These are phyloP conservation scores for Paramecium octaurelia DNA, from an alignment of 73 alveolate species.

Conservation along the genomic window DNA sequence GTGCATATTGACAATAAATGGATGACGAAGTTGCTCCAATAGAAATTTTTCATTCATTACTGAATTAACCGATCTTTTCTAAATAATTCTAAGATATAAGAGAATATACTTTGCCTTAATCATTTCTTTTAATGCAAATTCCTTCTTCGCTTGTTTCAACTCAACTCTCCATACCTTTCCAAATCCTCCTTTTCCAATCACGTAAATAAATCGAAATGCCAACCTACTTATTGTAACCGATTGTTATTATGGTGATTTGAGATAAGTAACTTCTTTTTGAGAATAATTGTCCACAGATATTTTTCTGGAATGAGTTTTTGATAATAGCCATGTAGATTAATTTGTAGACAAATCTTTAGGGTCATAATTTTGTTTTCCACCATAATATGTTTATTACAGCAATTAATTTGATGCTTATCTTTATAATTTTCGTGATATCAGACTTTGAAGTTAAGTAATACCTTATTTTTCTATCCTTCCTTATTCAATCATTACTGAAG, in stretches of 20 bases:
- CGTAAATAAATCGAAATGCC: not conserved
- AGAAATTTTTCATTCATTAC: constrained; percentile 68
- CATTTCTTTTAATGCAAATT: constrained; percentile 35
- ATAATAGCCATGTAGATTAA: not conserved
- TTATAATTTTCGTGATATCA: not conserved
- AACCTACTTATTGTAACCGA: not conserved
- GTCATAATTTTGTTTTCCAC: constrained; percentile 13
- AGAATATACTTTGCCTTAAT: not conserved
- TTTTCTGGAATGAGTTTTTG: constrained; percentile 13
- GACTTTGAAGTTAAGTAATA: not conserved
- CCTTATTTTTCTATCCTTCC: not conserved
- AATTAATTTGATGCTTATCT: not conserved
- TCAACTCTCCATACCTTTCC: constrained; percentile 44
- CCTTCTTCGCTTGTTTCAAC: not conserved
- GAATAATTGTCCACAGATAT: not conserved
- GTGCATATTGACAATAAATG: constrained; percentile 75
- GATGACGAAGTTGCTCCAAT: constrained; percentile 67
- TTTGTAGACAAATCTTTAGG: not conserved
- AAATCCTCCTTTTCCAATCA: constrained; percentile 37
- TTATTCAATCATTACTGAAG: not conserved
- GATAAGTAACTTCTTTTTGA: not conserved
- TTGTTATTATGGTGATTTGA: not conserved
- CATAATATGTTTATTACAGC: not conserved
- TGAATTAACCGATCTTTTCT: constrained; percentile 58
- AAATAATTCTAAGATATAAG: constrained; percentile 23